These are phyloP conservation scores for Silene noctiflora DNA, from an alignment of 179 eudicot genomes.

Conservation along the genomic window DNA sequence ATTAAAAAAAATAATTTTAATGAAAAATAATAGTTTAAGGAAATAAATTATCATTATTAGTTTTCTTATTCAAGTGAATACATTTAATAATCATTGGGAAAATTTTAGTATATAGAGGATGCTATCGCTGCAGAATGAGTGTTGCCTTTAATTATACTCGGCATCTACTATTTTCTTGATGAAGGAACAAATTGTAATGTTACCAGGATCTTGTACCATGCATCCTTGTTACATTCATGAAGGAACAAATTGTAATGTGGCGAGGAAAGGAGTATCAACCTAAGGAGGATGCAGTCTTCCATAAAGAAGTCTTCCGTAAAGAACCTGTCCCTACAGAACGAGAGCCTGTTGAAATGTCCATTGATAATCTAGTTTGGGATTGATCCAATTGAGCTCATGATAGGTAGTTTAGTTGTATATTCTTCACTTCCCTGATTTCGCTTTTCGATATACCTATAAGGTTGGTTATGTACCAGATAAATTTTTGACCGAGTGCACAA, in stretches of 20 bases:
- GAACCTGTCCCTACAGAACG: conserved; percentile 31
- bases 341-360: conserved; percentile 33
- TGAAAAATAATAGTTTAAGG: no score
- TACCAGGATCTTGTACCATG: conserved; percentile 92
- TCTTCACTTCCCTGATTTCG: no score
- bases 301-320: no score
- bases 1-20: no score
- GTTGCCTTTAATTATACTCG: no score
- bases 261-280: conserved; percentile 65
- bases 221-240: conserved; percentile 64
- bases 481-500: no score
- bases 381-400: neutral
- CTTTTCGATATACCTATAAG: no score
- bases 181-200: neutral
- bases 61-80: no score
- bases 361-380: conserved; percentile 34
- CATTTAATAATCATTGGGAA: no score
- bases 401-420: neutral
- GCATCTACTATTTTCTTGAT: neutral
- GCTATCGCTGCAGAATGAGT: neutral
- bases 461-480: no score
- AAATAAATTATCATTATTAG: no score
- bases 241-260: conserved; percentile 93
- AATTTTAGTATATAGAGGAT: no score
- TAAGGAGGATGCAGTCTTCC: conserved; percentile 33